A percentile compares a stretch with the other conserved stretches of the same genome.
These are phyloP conservation scores for Colletotrichum orchidophilum DNA, from an alignment of 2,329 filamentous ascomycete genomes.

Conservation along the genomic window DNA sequence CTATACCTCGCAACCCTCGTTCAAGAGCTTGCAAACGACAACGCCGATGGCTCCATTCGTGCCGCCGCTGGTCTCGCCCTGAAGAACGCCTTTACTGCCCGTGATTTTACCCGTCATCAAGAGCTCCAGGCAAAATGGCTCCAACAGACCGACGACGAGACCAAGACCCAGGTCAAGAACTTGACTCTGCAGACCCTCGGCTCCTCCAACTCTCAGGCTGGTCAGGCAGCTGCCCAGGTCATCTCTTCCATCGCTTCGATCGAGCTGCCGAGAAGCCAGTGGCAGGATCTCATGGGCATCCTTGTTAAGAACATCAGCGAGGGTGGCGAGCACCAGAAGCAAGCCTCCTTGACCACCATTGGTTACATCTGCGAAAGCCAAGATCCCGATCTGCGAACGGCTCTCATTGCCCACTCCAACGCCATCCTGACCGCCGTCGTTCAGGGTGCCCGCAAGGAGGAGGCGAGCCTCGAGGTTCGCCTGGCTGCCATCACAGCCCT, in stretches of 20 bases:
- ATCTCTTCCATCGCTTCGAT: slow-evolving; percentile 94
- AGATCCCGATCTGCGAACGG: slow-evolving; percentile 84
- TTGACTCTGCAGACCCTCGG: slow-evolving; percentile 88
- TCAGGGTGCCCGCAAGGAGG: slow-evolving; percentile 96
- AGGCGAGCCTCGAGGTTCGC: slow-evolving; percentile 89
- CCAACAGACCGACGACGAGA: slow-evolving; percentile 79
- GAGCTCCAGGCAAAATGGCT: slow-evolving; percentile 96
- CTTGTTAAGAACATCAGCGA: slow-evolving; percentile 93
- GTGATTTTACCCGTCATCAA: slow-evolving; percentile 86
- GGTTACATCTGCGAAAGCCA: slow-evolving; percentile 98
- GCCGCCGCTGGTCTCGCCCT: slow-evolving; percentile 94
- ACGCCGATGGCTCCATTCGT: slow-evolving; percentile 83
- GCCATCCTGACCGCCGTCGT: slow-evolving; percentile 98
- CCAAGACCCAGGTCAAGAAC: slow-evolving; percentile 89
- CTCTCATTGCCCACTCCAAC: slow-evolving; percentile 88
- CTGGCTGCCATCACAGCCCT: slow-evolving; percentile 93
- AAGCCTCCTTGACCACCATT: slow-evolving; percentile 93
- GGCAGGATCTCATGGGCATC: slow-evolving; percentile 88
- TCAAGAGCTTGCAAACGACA: slow-evolving; percentile 92
- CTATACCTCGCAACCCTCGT: slow-evolving; percentile 93
- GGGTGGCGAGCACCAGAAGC: slow-evolving; percentile 89
- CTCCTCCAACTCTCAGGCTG: slow-evolving; percentile 83
- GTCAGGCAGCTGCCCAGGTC: slow-evolving; percentile 91
- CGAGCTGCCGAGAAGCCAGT: slow-evolving; percentile 92
- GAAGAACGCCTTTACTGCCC: slow-evolving; percentile 97